Conservation (phyloP, 148 eudicot species). For the Rhododendron kiyosumense region DNA sequence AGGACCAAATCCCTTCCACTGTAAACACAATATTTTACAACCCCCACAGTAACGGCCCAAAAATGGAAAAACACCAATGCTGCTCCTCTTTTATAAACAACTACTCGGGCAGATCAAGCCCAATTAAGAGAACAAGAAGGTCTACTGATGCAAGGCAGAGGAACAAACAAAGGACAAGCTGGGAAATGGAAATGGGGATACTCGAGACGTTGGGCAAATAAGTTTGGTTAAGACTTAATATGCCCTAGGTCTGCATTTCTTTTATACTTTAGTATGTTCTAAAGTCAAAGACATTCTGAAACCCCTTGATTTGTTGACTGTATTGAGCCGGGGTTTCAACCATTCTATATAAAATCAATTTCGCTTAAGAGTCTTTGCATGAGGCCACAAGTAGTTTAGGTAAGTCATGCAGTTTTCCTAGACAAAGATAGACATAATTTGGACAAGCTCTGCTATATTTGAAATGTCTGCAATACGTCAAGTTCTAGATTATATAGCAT, state of each 20-base stretch:
- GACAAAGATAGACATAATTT: neutral
- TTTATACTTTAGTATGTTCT: neutral
- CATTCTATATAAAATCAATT: neutral
- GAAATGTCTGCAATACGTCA: neutral
- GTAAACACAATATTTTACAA: neutral
- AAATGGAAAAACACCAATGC: neutral
- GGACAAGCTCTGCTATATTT: neutral
- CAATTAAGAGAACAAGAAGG: neutral
- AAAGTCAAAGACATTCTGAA: neutral
- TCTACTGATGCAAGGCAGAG: neutral
- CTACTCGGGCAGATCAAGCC: neutral
- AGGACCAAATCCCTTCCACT: conserved; percentile 55
- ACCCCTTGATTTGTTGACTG: neutral
- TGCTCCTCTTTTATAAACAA: neutral
- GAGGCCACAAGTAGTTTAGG: neutral
- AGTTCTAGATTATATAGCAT: neutral
- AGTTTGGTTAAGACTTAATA: neutral
- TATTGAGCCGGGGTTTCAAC: neutral
- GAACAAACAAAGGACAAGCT: neutral
- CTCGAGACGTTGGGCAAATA: neutral
- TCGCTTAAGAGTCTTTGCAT: neutral
- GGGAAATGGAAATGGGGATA: neutral
- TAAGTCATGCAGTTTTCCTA: neutral
- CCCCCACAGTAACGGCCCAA: neutral
- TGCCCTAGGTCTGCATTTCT: neutral